These are phyloP conservation scores for Smittium culicis DNA, from an alignment of 371 early-diverging fungal species.

Conservation along the genomic window DNA sequence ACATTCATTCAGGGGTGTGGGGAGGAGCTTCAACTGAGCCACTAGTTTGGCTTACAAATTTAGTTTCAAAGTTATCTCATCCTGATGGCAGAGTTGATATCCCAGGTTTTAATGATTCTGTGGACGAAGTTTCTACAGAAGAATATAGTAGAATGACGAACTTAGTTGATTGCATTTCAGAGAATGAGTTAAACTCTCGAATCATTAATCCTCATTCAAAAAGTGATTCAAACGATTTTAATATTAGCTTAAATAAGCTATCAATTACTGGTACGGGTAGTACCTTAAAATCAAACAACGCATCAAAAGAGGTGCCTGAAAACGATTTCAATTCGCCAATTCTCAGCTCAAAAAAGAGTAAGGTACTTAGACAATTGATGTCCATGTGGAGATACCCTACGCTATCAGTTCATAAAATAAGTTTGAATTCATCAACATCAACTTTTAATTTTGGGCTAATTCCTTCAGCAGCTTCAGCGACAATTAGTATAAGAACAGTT, in stretches of 20 bases:
- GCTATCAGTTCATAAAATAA: constrained; percentile 62
- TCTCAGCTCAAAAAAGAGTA: not conserved
- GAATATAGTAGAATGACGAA: constrained; percentile 21
- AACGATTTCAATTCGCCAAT: not conserved
- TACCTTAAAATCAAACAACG: too few species aligned
- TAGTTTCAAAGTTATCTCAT: constrained; percentile 41
- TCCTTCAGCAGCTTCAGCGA: constrained; percentile 50
- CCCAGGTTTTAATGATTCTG: constrained; percentile 40
- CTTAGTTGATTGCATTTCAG: constrained; percentile 19
- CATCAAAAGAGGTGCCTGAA: too few species aligned
- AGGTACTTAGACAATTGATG: constrained; percentile 40
- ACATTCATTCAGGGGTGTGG: constrained; percentile 71
- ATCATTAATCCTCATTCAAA: not conserved
- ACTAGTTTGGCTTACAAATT: constrained; percentile 52
- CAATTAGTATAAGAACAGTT: constrained; percentile 66
- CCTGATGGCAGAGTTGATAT: constrained; percentile 44
- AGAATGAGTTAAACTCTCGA: constrained; percentile 9
- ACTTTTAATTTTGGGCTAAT: constrained; percentile 51
- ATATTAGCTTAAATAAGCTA: too few species aligned
- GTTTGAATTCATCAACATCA: constrained; percentile 47
- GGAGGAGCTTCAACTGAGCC: constrained; percentile 75
- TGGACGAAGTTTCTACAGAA: constrained; percentile 16
- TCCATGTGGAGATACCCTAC: constrained; percentile 67
- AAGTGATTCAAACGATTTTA: too few species aligned
- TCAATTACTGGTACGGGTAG: too few species aligned